phyloP scores from a whole-genome alignment of 129 eudicot genomes.

The Helianthus annuus region DNA sequence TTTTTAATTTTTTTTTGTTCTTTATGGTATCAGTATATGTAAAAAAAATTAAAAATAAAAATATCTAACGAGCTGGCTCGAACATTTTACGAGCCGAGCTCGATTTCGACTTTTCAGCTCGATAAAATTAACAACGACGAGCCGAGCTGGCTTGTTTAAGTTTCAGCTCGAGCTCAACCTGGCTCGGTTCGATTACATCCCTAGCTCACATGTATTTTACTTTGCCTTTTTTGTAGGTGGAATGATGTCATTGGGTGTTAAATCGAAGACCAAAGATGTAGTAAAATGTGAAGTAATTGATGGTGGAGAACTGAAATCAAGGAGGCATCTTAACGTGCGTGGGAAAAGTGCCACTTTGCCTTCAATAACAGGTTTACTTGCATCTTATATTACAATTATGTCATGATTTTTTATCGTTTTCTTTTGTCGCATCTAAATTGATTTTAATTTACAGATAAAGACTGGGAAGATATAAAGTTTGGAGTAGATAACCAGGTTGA shows the following conservation, averaged over 20 bases:
- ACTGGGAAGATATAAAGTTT: slow-evolving; percentile 98
- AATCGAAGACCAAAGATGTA: slow-evolving; percentile 70
- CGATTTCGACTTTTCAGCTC: too few relatives aligned
- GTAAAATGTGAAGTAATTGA: slow-evolving; percentile 89
- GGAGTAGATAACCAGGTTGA: slow-evolving; percentile 93
- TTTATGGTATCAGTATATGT: too few relatives aligned
- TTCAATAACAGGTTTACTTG: slow-evolving; percentile 77
- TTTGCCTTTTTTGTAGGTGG: slow-evolving; percentile 54
- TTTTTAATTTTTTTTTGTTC: too few relatives aligned
- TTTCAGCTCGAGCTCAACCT: too few relatives aligned
- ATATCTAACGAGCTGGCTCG: too few relatives aligned
- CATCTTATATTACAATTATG: neutral
- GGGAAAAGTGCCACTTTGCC: slow-evolving; percentile 98
- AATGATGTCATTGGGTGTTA: slow-evolving; percentile 92
- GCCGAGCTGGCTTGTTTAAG: too few relatives aligned
- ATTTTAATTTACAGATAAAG: slow-evolving; percentile 62
- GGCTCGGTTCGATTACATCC: too few relatives aligned
- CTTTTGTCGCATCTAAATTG: slow-evolving; percentile 19
- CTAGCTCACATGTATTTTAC: neutral
- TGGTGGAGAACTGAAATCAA: slow-evolving; percentile 94
- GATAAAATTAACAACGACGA: too few relatives aligned
- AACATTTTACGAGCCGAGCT: too few relatives aligned
- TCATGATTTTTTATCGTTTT: neutral
- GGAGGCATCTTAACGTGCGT: slow-evolving; percentile 90
- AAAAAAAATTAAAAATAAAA: too few relatives aligned